Percentiles rank a stretch among this genome's conserved stretches.
Conservation (phyloP, 495 filamentous ascomycete genomes). For the Penicillium malachiteum region DNA sequence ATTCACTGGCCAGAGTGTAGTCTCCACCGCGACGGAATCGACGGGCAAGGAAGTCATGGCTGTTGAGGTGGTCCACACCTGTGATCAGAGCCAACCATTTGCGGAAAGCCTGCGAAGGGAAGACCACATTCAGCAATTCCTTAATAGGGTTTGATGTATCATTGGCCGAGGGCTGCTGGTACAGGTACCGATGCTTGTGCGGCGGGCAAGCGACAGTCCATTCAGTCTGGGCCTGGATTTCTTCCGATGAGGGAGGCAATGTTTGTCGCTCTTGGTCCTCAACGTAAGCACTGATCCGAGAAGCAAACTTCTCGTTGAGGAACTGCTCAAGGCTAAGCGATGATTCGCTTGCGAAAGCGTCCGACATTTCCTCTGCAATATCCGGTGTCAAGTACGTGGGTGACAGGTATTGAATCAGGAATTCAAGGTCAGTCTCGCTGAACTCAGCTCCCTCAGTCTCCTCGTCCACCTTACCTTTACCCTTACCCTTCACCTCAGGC, state of each 20-base stretch:
- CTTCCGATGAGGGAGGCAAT: constrained; percentile 43
- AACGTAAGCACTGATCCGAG: constrained; percentile 65
- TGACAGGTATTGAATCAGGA: constrained; percentile 83
- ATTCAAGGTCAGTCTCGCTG: constrained; percentile 73
- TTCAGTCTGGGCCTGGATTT: constrained; percentile 56
- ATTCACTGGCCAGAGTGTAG: constrained; percentile 86
- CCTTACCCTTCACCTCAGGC: constrained; percentile 33
- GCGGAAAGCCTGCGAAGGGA: constrained; percentile 83
- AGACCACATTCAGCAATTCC: constrained; percentile 71
- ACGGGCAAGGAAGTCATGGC: constrained; percentile 69
- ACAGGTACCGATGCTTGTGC: constrained; percentile 93
- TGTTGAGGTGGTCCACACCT: constrained; percentile 58
- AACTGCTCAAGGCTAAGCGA: constrained; percentile 77
- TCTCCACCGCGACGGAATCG: constrained; percentile 84
- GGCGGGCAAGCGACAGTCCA: constrained; percentile 84
- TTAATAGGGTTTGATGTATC: constrained; percentile 59
- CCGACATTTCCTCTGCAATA: constrained; percentile 76
- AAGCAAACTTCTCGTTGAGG: constrained; percentile 72
- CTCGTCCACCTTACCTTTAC: constrained; percentile 45
- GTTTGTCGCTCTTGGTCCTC: constrained; percentile 57
- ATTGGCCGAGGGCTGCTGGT: constrained; percentile 54
- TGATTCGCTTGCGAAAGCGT: constrained; percentile 76
- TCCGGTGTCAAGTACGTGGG: constrained; percentile 93
- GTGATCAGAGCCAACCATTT: constrained; percentile 87
- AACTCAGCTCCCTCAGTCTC: constrained; percentile 53